Percentiles rank a stretch among this genome's conserved stretches.
Evolutionary conservation across 208 protist species (phyloP).

Genomic region (Wallacemonas sp.): DNA sequence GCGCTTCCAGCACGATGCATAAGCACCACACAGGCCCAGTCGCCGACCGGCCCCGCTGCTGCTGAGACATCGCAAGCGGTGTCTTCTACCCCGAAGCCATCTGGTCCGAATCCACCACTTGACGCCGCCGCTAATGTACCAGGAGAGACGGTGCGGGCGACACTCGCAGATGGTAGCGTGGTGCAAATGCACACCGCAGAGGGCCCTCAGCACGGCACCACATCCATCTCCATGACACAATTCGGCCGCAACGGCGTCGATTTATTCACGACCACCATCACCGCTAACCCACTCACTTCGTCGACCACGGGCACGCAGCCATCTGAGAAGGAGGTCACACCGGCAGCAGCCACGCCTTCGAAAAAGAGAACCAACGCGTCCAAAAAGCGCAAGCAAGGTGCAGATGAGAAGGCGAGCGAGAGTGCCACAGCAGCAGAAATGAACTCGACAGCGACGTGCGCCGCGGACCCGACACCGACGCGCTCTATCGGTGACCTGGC

Average conservation of each 20-base stretch:
- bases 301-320: not conserved
- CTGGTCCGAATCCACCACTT: not conserved
- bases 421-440: not conserved
- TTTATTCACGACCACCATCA: constrained; percentile 1
- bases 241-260: constrained; percentile 3
- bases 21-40: no score
- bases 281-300: not conserved
- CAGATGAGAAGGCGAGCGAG: not conserved
- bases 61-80: no score
- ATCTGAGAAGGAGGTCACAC: no score
- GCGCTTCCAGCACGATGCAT: no score
- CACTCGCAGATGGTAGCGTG: not conserved
- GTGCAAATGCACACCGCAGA: not conserved
- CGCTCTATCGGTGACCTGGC: constrained; percentile 46
- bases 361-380: not conserved
- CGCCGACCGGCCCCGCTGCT: no score
- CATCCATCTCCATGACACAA: constrained; percentile 12
- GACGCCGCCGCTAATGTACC: no score
- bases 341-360: no score
- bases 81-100: no score
- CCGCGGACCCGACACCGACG: constrained; percentile 1
- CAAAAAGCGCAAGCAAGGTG: constrained; percentile 5
- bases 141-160: not conserved
- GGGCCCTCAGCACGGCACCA: not conserved
- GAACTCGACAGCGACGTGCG: not conserved